Base-by-base conservation (phyloP, 176 grass and related monocot species). In the Oropetium thomaeum region DNA sequence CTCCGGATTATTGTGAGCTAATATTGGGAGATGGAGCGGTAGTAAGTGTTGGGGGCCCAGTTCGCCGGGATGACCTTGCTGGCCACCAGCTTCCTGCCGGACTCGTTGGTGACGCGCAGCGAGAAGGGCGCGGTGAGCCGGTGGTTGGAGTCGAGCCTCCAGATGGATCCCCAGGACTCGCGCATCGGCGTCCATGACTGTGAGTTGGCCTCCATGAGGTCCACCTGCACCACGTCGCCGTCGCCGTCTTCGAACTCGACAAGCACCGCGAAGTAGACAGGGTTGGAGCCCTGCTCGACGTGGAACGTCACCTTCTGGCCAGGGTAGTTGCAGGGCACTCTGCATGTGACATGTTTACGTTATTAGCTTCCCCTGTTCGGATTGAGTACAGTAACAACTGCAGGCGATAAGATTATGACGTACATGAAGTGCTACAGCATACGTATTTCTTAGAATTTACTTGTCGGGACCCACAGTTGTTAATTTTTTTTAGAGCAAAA, bases 241-340 rank as follows among this genome's bases (percentile, higher is more conserved):
- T 93, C 90, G 23, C 74, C 79, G 26, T 83, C 88, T 0, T 84
- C 85, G 77, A 87, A 93, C 77, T 87, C 79, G 8, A 93, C 69
- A 0, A 77, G 80, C 37, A 97, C 82, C 0, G 90, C 83, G 0
- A 97, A 22, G 83, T 93, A 97, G 27, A 88, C 58, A 1, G 88
- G 14, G 85, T 97, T 93, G 0, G 90, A 90, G 1, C 90, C 93
- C n/a, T 69, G 54, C 80, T 93, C 90, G 13, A 91, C 88, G 30
- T 90, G 83, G 88, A 97, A 97, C 29, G 81, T 67, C 10, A 89
- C 19, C 39, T 76, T 68, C 42, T 48, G 28, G 1, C 88, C 83
- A 2, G 54, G 81, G 73, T 79, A 71, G 11, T 78, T 75, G 85
- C 90, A 93, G 1, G 60, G 62, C 55, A 93, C 90, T 9, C 90